phyloP scores from a whole-genome alignment of 176 grass and related monocot species.

The Aechmea fasciata region DNA sequence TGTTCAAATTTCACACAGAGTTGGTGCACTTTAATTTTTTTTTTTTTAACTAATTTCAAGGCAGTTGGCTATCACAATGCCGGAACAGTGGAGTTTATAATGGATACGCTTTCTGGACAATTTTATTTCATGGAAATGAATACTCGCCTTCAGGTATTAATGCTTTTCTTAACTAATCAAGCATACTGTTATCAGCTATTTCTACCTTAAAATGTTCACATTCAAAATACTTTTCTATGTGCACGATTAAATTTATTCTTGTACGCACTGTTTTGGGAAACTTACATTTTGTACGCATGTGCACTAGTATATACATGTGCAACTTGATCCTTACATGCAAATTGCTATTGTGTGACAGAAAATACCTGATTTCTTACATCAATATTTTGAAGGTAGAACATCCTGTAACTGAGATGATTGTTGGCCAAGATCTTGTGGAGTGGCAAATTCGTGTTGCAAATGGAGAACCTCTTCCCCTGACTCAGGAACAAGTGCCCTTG shows the following conservation, averaged over 20 bases:
- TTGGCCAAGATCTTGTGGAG: conserved; percentile 96
- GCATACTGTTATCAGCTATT: no score
- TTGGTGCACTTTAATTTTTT: not conserved
- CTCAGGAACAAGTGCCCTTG: conserved; percentile 63
- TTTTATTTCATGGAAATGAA: conserved; percentile 99
- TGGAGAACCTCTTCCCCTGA: conserved; percentile 66
- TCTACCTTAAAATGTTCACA: no score
- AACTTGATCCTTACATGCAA: not conserved
- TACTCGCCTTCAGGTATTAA: conserved; percentile 81
- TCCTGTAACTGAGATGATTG: conserved; percentile 91
- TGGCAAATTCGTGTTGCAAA: conserved; percentile 99
- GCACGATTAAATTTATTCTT: not conserved
- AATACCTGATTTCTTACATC: conserved; percentile 7
- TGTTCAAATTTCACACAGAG: not conserved
- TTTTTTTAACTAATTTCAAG: conserved; percentile 28
- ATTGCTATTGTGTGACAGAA: not conserved
- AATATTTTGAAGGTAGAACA: conserved; percentile 76
- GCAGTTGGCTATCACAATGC: conserved; percentile 98
- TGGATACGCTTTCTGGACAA: conserved; percentile 72
- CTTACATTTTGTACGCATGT: not conserved
- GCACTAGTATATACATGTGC: not conserved
- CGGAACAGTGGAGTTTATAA: conserved; percentile 96
- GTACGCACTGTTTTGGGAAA: not conserved
- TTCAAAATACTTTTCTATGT: no score
- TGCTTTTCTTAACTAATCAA: no score